Conservation (phyloP, 139 green algal genomes). For the Picochlorum sp. region DNA sequence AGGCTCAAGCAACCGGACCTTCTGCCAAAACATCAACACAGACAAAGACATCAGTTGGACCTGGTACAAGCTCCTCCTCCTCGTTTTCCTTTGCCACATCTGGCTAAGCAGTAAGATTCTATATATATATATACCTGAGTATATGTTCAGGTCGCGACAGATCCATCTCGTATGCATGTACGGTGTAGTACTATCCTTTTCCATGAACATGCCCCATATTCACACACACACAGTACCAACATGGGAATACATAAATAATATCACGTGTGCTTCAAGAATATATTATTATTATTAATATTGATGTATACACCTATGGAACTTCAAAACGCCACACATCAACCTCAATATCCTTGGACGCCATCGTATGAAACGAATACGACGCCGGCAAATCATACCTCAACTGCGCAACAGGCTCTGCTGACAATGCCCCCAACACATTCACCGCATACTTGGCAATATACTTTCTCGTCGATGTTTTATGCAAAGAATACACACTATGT, state of each 20-base stretch:
- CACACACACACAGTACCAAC: too few species aligned
- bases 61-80: neutral
- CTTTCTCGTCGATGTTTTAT: constrained; percentile 79
- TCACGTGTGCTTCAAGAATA: too few species aligned
- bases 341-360: constrained; percentile 64
- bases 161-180: too few species aligned
- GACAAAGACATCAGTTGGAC: neutral
- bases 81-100: constrained; percentile 5
- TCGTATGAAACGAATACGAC: constrained; percentile 80
- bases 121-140: too few species aligned
- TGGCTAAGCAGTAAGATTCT: neutral
- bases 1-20: neutral
- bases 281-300: too few species aligned
- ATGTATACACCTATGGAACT: constrained; percentile 7
- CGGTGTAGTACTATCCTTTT: too few species aligned
- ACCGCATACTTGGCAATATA: constrained; percentile 56
- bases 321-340: constrained; percentile 81
- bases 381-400: constrained; percentile 84
- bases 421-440: constrained; percentile 41
- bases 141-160: too few species aligned
- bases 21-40: neutral
- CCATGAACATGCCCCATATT: too few species aligned
- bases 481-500: constrained; percentile 77
- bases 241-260: too few species aligned
- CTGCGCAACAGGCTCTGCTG: constrained; percentile 78